These are phyloP conservation scores for Hypoxylon trugodes DNA, from an alignment of 495 filamentous ascomycete species.

Conservation along the genomic window DNA sequence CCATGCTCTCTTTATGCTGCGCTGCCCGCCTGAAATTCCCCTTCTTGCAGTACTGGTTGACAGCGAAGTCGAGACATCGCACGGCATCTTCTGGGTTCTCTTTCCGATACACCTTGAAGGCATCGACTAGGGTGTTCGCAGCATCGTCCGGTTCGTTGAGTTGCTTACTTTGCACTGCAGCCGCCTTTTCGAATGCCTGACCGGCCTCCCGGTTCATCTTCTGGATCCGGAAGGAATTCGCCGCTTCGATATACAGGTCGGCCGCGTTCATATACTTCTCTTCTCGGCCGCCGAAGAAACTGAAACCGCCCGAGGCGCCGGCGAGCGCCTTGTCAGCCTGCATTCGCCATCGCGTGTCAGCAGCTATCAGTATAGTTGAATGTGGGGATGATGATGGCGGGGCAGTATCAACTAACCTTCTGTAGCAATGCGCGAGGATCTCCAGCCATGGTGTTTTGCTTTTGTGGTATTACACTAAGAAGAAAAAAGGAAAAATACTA, in stretches of 20 bases:
- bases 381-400: slow-evolving; percentile 37
- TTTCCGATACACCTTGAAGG: slow-evolving; percentile 70
- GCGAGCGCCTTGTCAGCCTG: slow-evolving; percentile 82
- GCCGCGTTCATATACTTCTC: slow-evolving; percentile 88
- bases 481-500: slow-evolving; percentile 9
- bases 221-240: slow-evolving; percentile 80
- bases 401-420: slow-evolving; percentile 48
- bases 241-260: slow-evolving; percentile 81
- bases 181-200: slow-evolving; percentile 79
- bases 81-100: slow-evolving; percentile 80
- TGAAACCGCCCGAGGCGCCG: slow-evolving; percentile 72
- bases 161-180: slow-evolving; percentile 74
- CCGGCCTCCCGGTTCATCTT: slow-evolving; percentile 82
- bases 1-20: slow-evolving; percentile 84
- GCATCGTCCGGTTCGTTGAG: slow-evolving; percentile 90
- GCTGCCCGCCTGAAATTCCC: slow-evolving; percentile 91
- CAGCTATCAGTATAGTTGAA: slow-evolving; percentile 6
- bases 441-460: slow-evolving; percentile 50
- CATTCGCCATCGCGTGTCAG: slow-evolving; percentile 41
- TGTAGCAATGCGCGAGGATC: slow-evolving; percentile 58
- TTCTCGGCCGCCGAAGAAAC: slow-evolving; percentile 77
- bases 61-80: slow-evolving; percentile 74
- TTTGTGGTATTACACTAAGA: slow-evolving; percentile 9
- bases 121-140: slow-evolving; percentile 76
- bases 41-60: slow-evolving; percentile 79